Evolutionary conservation across 176 grass and related monocot genomes (phyloP).

Genomic region (Olyra latifolia): DNA sequence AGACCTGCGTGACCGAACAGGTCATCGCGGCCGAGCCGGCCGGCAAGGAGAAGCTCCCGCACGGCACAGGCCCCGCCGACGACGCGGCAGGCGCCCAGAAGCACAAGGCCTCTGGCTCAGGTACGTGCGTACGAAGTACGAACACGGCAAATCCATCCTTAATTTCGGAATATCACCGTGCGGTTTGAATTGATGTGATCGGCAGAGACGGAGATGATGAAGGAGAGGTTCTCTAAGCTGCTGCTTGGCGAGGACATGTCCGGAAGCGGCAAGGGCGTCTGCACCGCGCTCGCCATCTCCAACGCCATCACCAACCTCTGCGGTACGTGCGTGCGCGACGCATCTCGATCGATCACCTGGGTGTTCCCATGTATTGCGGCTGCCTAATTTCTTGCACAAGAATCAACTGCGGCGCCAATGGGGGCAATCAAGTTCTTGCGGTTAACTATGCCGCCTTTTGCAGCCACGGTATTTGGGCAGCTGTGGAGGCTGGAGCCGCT

Average conservation of each 20-base stretch:
- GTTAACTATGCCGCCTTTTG: not conserved
- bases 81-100: not conserved
- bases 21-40: not conserved
- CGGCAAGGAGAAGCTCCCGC: not conserved
- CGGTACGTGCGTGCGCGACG: slow-evolving; percentile 39
- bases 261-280: slow-evolving; percentile 92
- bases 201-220: slow-evolving; percentile 93
- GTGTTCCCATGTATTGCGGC: not conserved
- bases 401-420: not conserved
- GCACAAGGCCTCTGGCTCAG: slow-evolving; percentile 41
- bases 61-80: not conserved
- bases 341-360: not conserved
- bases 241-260: slow-evolving; percentile 99
- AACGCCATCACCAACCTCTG: slow-evolving; percentile 99
- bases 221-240: slow-evolving; percentile 92
- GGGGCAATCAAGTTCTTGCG: not conserved
- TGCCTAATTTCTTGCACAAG: not conserved
- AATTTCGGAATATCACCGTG: not conserved
- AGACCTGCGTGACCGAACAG: slow-evolving; percentile 38
- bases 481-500: slow-evolving; percentile 93
- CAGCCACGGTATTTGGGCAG: slow-evolving; percentile 93
- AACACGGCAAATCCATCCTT: not conserved
- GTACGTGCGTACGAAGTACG: slow-evolving; percentile 16
- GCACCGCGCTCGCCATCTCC: slow-evolving; percentile 91
- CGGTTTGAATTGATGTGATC: not conserved